Evolutionary conservation across 1,139 yeast genomes (phyloP), one percentile per base, ranked within the genome.

Genomic region (Blastobotrys apis): DNA sequence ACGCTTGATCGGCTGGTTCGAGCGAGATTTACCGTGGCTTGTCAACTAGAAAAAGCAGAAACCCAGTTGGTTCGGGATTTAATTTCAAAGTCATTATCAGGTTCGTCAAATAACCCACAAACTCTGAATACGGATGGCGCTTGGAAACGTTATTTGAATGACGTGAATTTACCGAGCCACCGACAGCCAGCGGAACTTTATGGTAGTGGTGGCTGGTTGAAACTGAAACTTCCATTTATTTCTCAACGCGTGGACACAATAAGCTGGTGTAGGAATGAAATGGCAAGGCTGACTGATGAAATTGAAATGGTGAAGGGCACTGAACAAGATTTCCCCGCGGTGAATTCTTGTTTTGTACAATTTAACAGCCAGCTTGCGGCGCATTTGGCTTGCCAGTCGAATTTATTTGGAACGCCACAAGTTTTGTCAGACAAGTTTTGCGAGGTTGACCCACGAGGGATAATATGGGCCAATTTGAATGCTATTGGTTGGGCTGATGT

Each of bases 261-360:
- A 5, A 44, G 53, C 12, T 53, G 54, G 57, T 48, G 47, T 22
- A 54, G 54, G 30, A 43, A 45, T 4, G 62, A 60, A 38, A 47
- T 63, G 25, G 53, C 57, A 40, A 35, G 50, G 1, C 33, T 61
- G 12, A 63, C 59, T 40, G 29, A 51, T 5, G 57, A 56, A 38
- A 55, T 63, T 1, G 51, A 42, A 25, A 35, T 37, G 2, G 40
- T 58, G 32, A 64, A 60, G 33, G 40, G 42, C 15, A 35, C 38
- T 17, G 49, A 50, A 3, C 43, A 32, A 5, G 43, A 46, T 5
- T 41, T 49, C n/a, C 52, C 51, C 41, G 50, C 55, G 8, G 16
- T 38, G 32, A 35, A 47, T 32, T 63, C 66, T 1, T 63, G 66
- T 39, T 60, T 64, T 44, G 54, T 64, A n/a, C 59, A 60, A 45